These are phyloP conservation scores for Cryphonectria carpinicola DNA, from an alignment of 2,329 filamentous ascomycete genomes.

Conservation along the genomic window DNA sequence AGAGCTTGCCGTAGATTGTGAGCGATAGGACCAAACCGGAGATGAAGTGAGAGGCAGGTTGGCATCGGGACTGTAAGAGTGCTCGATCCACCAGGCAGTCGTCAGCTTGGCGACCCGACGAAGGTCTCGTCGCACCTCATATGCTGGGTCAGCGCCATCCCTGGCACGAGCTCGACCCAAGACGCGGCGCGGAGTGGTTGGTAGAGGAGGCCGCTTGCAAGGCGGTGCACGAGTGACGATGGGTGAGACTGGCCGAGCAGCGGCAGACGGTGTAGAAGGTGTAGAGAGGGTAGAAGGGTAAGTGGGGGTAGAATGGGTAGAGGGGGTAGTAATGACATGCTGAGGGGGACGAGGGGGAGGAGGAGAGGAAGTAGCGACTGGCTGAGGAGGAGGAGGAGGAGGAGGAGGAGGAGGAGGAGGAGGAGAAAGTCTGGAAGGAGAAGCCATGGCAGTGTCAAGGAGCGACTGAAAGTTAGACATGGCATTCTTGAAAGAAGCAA, in stretches of 20 bases:
- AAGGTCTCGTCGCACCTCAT: neutral
- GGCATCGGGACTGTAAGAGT: neutral
- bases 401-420: neutral
- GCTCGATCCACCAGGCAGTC: neutral
- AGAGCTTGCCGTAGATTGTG: neutral
- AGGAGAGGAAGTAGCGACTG: neutral
- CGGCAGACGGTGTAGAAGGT: neutral
- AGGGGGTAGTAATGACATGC: too few species aligned
- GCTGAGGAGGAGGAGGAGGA: neutral
- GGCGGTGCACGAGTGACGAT: constrained; percentile 1
- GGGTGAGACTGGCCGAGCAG: neutral
- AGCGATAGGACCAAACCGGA: neutral
- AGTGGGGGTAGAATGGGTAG: too few species aligned
- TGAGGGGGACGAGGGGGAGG: too few species aligned
- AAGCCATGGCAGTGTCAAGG: constrained; percentile 3
- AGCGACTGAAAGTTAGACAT: constrained; percentile 10
- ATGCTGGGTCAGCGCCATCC: neutral
- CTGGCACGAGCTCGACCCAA: neutral
- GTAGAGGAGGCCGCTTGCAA: neutral
- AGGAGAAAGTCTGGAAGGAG: neutral
- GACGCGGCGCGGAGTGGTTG: neutral
- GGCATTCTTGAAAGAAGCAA: constrained; percentile 6
- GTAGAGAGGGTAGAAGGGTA: neutral
- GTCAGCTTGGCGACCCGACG: neutral
- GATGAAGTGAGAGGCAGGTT: neutral